Conservation (phyloP, 768 basidiomycete genomes). For the Boletus eberwhitei region DNA sequence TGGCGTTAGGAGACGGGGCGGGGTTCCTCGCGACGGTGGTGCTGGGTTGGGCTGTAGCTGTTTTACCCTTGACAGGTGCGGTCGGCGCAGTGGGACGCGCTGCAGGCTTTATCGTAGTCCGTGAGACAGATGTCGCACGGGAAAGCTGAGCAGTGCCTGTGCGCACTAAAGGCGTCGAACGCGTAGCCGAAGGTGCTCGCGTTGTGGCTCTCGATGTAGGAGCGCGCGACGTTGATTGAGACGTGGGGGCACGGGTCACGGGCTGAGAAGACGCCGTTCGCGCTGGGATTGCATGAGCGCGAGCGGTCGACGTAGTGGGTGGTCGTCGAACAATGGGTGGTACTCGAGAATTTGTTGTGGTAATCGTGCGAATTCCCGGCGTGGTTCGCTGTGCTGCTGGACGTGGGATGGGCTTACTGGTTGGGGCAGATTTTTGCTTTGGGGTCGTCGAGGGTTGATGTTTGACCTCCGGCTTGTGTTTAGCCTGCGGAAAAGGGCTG, state of each 20-base stretch:
- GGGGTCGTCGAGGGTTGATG: slow-evolving; percentile 1
- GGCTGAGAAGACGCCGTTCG: slow-evolving; percentile 19
- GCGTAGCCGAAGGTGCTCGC: slow-evolving; percentile 13
- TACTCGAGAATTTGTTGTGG: slow-evolving; percentile 4
- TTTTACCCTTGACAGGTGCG: slow-evolving; percentile 9
- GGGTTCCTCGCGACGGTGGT: neutral
- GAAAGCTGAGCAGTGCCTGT: neutral
- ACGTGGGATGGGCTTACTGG: slow-evolving; percentile 6
- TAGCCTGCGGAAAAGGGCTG: slow-evolving; percentile 23
- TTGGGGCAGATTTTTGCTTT: neutral
- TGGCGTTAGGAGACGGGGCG: neutral
- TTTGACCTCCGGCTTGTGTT: slow-evolving; percentile 7
- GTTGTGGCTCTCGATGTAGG: slow-evolving; percentile 20
- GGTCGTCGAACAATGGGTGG: slow-evolving; percentile 11
- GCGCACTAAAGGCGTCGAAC: slow-evolving; percentile 18
- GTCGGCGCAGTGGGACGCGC: slow-evolving; percentile 5
- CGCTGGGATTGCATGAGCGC: slow-evolving; percentile 2
- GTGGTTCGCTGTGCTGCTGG: slow-evolving; percentile 5
- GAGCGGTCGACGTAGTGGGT: slow-evolving; percentile 2
- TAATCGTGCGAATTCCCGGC: neutral
- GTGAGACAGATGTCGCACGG: slow-evolving; percentile 7
- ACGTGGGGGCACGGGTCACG: slow-evolving; percentile 22
- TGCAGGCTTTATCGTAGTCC: slow-evolving; percentile 8
- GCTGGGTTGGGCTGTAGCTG: neutral
- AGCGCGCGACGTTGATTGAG: slow-evolving; percentile 18